Base-by-base conservation (phyloP, 2,329 filamentous ascomycete genomes). In the Colletotrichum melonis region DNA sequence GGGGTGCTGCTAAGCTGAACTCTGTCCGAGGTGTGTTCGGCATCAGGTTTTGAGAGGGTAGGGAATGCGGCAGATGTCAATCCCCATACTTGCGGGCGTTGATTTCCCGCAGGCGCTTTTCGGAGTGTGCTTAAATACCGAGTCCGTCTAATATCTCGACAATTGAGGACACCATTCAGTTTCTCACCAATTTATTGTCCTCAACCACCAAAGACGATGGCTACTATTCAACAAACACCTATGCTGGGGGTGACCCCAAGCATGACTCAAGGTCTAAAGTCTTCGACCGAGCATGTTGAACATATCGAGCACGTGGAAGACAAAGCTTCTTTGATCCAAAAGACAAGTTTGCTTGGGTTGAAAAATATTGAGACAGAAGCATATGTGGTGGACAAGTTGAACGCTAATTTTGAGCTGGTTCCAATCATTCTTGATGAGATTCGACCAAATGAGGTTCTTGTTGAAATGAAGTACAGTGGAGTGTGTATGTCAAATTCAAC, bases 381-480 rank as follows among this genome's bases (percentile, higher is more conserved):
- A 12, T 72, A 68, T 30, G 64, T 72, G 19, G 69, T 68, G 16
- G 64, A 72, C 5, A 28, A 72, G 7, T 64, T 72, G 19, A 56
- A 68, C 3, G 69, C 69, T 6, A 38, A 52, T 11, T 72, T 72
- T 64, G 30, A 68, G 16, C 64, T 72, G 14, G 49, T 68, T 8
- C 69, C 64, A 3, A 30, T 72, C 16, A 58, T 72, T 26, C 69
- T 72, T n/a, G 69, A 72, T 38, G 64, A 68, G 52, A 38, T 72
- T 11, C 69, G 69, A 9, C 92, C 95, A 63, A 95, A 97, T 86
- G 94, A 98, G 85, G 94, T 98, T 77, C 93, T 98, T 76, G 87
- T 98, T 85, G 95, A 97, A 85, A 90, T 97, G 88, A 95, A 95
- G 84, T 97, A 91, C 88, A 93, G 93, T 42, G 95, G 95, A 81